Evolutionary conservation across 1,284 basidiomycete genomes (phyloP).

Genomic region (Tremellales sp.): DNA sequence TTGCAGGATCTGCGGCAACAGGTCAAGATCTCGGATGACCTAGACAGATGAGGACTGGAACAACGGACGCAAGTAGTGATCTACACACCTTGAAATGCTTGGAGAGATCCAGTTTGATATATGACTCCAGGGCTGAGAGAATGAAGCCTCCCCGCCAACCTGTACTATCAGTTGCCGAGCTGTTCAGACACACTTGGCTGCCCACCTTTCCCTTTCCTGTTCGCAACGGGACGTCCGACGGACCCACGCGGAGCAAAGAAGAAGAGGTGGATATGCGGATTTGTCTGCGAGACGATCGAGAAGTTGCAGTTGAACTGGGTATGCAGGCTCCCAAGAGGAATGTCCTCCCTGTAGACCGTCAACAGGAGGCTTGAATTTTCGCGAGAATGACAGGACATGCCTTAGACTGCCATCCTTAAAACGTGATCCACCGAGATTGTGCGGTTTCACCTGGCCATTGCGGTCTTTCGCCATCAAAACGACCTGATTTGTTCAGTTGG

Average conservation of each 20-base stretch:
- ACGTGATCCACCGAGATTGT: conserved; percentile 82
- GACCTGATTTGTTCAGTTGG: conserved; percentile 73
- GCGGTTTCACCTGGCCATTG: conserved; percentile 78
- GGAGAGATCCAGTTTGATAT: conserved; percentile 86
- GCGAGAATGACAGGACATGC: conserved; percentile 46
- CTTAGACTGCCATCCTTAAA: conserved; percentile 88
- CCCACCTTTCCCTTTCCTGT: conserved; percentile 81
- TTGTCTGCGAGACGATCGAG: conserved; percentile 88
- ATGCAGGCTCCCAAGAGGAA: conserved; percentile 86
- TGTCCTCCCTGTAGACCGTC: conserved; percentile 65
- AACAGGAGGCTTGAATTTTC: not conserved
- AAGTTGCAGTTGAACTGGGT: conserved; percentile 95
- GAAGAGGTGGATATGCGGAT: conserved; percentile 97
- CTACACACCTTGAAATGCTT: conserved; percentile 80
- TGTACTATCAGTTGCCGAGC: conserved; percentile 38
- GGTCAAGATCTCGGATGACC: conserved; percentile 87
- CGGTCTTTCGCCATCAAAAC: conserved; percentile 89
- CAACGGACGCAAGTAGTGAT: not conserved
- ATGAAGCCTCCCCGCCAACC: conserved; percentile 96
- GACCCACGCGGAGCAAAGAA: conserved; percentile 93
- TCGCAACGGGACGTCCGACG: conserved; percentile 81
- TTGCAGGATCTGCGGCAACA: conserved; percentile 78
- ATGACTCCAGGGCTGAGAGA: conserved; percentile 84
- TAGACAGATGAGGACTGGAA: conserved; percentile 30
- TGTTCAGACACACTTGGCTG: not conserved